Base-by-base conservation (phyloP, 1,139 yeast genomes). In the Candida sp. region DNA sequence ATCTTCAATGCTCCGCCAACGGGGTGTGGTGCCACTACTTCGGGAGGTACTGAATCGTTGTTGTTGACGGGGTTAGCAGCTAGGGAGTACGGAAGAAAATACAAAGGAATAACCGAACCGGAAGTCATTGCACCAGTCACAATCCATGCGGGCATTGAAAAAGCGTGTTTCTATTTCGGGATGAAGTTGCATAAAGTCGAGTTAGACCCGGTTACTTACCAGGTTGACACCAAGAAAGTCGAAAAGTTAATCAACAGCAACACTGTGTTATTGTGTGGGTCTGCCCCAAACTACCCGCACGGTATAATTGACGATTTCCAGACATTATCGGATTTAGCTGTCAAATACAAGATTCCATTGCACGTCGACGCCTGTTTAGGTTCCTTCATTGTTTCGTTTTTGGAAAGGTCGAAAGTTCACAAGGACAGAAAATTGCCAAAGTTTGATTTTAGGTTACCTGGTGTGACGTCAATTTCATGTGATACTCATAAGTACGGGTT, bases 401-500 rank as follows among this genome's bases (percentile, higher is more conserved):
- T 90, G 71, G 85, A 84, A 54, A 80, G 81, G 51, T 81, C 92
- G 3, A 84, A 85, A 3, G 83, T 85, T 52, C 80, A 80, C 45
- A 79, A 71, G 3, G 62, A 63, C 38, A 55, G 44, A 5, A 67
- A 38, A 11, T 64, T 85, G 1, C 93, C 96, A 12, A 62, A 73
- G 17, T 93, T 93, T 70, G 99, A 94, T 67, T 94, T 94, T 70
- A 75, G 96, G 57, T 79, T 91, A 2, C 88, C 91, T 0, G 98
- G 98, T 39, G 98, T 94, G n/a, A 94, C 98, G 1, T 92, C 98
- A 3, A 93, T 94, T 54, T 90, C 97, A 9, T 94, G 98, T 70
- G 99, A 94, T 66, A 93, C 98, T 17, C 99, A 94, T 76, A 94
- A 94, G 69, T 94, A 94, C 65, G 99, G 98, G 1, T 94, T 93